A percentile compares a stretch with the other conserved stretches of the same genome.
These are phyloP conservation scores for Huntiella omanensis DNA, from an alignment of 2,329 filamentous ascomycete genomes.

Conservation along the genomic window DNA sequence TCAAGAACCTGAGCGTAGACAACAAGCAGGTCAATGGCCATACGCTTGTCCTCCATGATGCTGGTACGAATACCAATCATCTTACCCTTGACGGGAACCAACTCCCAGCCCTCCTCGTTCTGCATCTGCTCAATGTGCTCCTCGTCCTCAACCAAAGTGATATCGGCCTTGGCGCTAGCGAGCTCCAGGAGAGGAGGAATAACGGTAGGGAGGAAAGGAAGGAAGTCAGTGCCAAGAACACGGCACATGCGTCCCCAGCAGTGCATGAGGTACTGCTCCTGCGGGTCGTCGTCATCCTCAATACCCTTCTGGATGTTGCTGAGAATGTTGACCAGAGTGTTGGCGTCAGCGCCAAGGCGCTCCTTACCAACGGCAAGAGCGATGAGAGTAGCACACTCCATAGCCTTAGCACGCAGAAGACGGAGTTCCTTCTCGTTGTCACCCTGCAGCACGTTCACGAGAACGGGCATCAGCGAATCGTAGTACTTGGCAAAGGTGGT, in stretches of 20 bases:
- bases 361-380: conserved; percentile 88
- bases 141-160: conserved; percentile 87
- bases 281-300: conserved; percentile 80
- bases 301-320: conserved; percentile 75
- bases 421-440: conserved; percentile 90
- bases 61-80: conserved; percentile 97
- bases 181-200: conserved; percentile 87
- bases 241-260: conserved; percentile 99
- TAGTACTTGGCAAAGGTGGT: conserved; percentile 92
- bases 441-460: conserved; percentile 74
- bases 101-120: conserved; percentile 91
- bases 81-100: conserved; percentile 92
- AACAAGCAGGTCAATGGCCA: conserved; percentile 95
- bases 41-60: conserved; percentile 94
- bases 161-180: conserved; percentile 88
- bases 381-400: conserved; percentile 96
- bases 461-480: conserved; percentile 80
- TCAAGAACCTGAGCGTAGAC: conserved; percentile 96
- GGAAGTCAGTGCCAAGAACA: conserved; percentile 74
- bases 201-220: conserved; percentile 79
- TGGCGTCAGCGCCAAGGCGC: conserved; percentile 70
- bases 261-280: conserved; percentile 92
- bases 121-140: conserved; percentile 85
- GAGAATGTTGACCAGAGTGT: conserved; percentile 71
- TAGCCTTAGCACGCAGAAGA: conserved; percentile 83